Evolutionary conservation across 768 basidiomycete genomes (phyloP), one percentile per base, ranked within the genome.

Genomic region (Russula earlei): DNA sequence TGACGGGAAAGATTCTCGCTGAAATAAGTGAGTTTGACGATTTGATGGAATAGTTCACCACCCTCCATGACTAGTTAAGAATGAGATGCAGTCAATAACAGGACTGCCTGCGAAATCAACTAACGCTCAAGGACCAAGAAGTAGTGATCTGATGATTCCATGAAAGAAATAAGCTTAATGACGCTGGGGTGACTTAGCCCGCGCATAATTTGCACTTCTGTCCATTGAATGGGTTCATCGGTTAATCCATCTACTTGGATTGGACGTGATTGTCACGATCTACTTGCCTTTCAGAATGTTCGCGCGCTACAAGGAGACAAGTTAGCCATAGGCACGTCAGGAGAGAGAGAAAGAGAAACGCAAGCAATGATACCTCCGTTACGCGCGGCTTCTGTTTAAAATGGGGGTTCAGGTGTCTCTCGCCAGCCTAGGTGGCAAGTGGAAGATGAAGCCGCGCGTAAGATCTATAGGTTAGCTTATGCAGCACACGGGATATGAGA

Each of bases 191-290:
- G 93, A 60, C 87, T 84, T 50, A 82, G 88, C 15, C 91, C 90
- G 34, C 94, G 88, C 95, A 99, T 99, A 66, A 99, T 98, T 71
- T 96, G 93, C 12, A 99, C 96, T 84, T 99, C 96, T 91, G 68
- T 6, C 56, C 46, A 34, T 55, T 42, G 24, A 51, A 46, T 49
- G 29, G 36, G 34, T 20, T 4, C 9, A 27, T 51, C 10, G 46
- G 44, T 54, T 15, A 40, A 15, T 17, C 38, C 22, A 37, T 27
- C 12, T 27, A 25, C 24, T 20, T 34, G 3, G 4, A 9, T 24
- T 12, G 43, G 4, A 22, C 5, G 4, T 20, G 20, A 4, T 20
- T 24, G 27, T 3, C n/a, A 15, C 2, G 15, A 24, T 14, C 15
- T 31, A 66, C 72, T 46, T 54, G 82, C 89, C 89, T 80, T 99